Percentiles rank a stretch among this genome's conserved stretches.
Conservation (phyloP, 2,329 filamentous ascomycete genomes). For the Thermoascus crustaceus region DNA sequence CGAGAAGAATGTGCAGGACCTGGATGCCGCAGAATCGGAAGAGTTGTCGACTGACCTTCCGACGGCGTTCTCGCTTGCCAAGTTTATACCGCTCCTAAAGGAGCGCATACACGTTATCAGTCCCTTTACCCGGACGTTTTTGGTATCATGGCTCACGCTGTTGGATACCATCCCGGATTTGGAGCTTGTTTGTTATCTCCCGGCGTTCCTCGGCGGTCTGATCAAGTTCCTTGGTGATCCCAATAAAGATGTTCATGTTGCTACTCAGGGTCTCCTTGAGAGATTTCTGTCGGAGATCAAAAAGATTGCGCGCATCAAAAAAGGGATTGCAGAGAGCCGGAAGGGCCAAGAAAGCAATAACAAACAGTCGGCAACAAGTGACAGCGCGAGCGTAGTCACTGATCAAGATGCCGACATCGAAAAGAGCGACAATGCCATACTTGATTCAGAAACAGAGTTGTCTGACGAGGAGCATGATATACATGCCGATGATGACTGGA, state of each 20-base stretch:
- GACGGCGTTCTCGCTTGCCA: slow-evolving; percentile 82
- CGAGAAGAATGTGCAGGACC: slow-evolving; percentile 39
- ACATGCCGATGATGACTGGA: slow-evolving; percentile 82
- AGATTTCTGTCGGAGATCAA: slow-evolving; percentile 90
- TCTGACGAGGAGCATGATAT: slow-evolving; percentile 50
- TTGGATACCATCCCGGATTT: slow-evolving; percentile 95
- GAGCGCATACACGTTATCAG: slow-evolving; percentile 92
- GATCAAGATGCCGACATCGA: slow-evolving; percentile 35
- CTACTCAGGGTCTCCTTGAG: slow-evolving; percentile 80
- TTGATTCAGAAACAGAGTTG: slow-evolving; percentile 37
- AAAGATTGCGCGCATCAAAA: slow-evolving; percentile 85
- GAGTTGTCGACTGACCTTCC: slow-evolving; percentile 47
- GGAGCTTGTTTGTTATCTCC: slow-evolving; percentile 85
- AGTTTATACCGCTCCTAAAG: slow-evolving; percentile 87
- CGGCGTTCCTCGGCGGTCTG: slow-evolving; percentile 81
- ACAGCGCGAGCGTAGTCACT: slow-evolving; percentile 54
- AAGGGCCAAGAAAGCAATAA: slow-evolving; percentile 59
- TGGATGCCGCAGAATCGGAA: slow-evolving; percentile 30
- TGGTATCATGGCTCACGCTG: slow-evolving; percentile 92
- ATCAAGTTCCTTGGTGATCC: slow-evolving; percentile 87
- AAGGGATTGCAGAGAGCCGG: slow-evolving; percentile 79
- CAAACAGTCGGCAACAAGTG: slow-evolving; percentile 62
- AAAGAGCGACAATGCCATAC: slow-evolving; percentile 49
- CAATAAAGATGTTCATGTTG: slow-evolving; percentile 88
- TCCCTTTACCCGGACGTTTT: slow-evolving; percentile 86